Evolutionary conservation across 2,329 filamentous ascomycete genomes (phyloP), one percentile per base, ranked within the genome.

Genomic region (Aphanocladium album): DNA sequence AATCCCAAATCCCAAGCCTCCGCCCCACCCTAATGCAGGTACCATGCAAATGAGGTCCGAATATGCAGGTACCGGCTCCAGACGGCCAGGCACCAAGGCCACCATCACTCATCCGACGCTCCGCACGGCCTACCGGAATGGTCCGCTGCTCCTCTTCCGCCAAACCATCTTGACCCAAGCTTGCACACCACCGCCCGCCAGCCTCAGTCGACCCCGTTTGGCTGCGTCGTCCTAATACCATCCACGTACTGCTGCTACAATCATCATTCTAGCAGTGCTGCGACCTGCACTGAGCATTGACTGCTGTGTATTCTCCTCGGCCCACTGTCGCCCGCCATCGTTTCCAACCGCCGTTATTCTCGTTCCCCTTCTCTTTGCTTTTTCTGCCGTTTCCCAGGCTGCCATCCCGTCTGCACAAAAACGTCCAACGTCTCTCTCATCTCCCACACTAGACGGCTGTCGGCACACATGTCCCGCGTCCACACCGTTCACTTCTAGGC

Each of bases 81-180:
- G 19, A 19, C 45, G 17, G 21, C 55, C 49, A 51, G 56, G 46
- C 35, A 43, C 45, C 43, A 43, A 51, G 30, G 43, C 55, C 23
- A 54, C 51, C 51, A 55, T 25, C 2, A 14, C 6, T 30, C 37
- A 54, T 12, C 12, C 41, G 21, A 17, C 23, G 35, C 23, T 55
- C 53, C 53, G 46, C 41, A 45, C 41, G n/a, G 41, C 41, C n/a
- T 23, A 35, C 53, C 52, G 53, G 53, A 56, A 56, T 56, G 41
- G n/a, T 46, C 27, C 53, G 53, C 53, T 46, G 41, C 53, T 56
- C 53, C 53, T 46, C 53, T 55, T 55, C 53, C 53, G 53, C 35
- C 16, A 39, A 16, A 56, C 27, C 30, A 5, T 5, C 17, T 23
- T 30, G 12, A 35, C 12, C 11, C 37, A 23, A 41, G 25, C n/a